Evolutionary conservation across 2,329 filamentous ascomycete species (phyloP).

Genomic region (Fusarium sambucinum): DNA sequence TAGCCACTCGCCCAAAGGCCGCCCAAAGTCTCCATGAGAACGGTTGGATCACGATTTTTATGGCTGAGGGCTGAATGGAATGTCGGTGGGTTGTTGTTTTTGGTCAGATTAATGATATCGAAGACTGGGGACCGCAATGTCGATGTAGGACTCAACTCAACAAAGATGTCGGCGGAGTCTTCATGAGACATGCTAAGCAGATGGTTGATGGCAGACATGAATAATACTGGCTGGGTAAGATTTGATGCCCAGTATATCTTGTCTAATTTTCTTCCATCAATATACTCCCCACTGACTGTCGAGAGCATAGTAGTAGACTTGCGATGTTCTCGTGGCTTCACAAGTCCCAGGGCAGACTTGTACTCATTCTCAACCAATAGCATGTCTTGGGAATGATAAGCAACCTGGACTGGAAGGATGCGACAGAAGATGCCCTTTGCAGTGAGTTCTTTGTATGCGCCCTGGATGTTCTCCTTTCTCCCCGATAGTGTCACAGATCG

Average conservation of each 20-base stretch:
- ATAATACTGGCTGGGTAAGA: conserved; percentile 60
- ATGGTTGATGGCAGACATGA: conserved; percentile 54
- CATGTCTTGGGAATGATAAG: conserved; percentile 63
- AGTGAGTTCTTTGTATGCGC: conserved; percentile 51
- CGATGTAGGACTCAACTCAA: conserved; percentile 58
- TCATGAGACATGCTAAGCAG: conserved; percentile 50
- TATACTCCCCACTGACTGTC: conserved; percentile 52
- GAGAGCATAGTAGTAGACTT: conserved; percentile 56
- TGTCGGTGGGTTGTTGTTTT: conserved; percentile 4
- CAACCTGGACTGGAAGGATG: conserved; percentile 54
- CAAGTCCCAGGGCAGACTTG: conserved; percentile 41
- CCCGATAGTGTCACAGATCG: conserved; percentile 60
- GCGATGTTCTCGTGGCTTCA: conserved; percentile 35
- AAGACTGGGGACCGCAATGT: conserved; percentile 54
- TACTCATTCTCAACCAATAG: conserved; percentile 55
- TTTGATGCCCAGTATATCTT: conserved; percentile 62
- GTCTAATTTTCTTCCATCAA: conserved; percentile 48
- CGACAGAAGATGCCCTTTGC: conserved; percentile 51
- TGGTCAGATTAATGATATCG: conserved; percentile 50
- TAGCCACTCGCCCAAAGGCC: conserved; percentile 55
- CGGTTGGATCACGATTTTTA: conserved; percentile 37
- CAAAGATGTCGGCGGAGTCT: conserved; percentile 51
- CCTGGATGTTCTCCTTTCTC: conserved; percentile 48
- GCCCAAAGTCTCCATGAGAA: conserved; percentile 52
- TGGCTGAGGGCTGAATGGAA: conserved; percentile 50